Evolutionary conservation across 2,329 filamentous ascomycete species (phyloP).

Genomic region (Talaromyces amestolkiae): DNA sequence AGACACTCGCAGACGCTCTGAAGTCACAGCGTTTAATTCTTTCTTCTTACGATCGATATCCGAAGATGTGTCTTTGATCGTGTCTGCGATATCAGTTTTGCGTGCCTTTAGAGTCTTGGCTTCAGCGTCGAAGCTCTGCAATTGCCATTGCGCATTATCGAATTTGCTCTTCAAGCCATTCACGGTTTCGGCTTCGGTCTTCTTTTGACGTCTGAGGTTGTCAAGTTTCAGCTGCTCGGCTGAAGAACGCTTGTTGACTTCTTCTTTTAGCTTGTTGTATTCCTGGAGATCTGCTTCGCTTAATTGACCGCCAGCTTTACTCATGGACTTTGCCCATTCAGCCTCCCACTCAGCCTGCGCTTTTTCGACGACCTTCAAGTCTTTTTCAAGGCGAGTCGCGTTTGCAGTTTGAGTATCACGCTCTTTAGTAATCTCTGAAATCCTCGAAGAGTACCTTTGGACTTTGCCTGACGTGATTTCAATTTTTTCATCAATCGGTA

Average conservation of each 20-base stretch:
- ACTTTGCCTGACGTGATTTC: constrained; percentile 71
- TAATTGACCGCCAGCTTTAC: constrained; percentile 81
- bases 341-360: constrained; percentile 84
- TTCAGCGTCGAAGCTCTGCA: constrained; percentile 72
- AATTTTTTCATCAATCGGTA: constrained; percentile 92
- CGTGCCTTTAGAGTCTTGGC: constrained; percentile 67
- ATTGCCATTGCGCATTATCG: constrained; percentile 70
- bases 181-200: constrained; percentile 86
- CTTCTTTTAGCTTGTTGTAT: constrained; percentile 78
- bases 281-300: constrained; percentile 84
- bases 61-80: constrained; percentile 65
- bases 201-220: constrained; percentile 81
- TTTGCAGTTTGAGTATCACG: constrained; percentile 67
- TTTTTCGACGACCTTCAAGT: constrained; percentile 81
- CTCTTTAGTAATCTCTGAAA: constrained; percentile 71
- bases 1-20: constrained; percentile 75
- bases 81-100: constrained; percentile 60
- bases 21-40: constrained; percentile 79
- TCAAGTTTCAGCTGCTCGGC: constrained; percentile 79
- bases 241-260: constrained; percentile 79
- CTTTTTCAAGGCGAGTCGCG: constrained; percentile 73
- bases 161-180: constrained; percentile 87
- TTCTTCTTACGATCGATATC: constrained; percentile 90
- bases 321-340: constrained; percentile 79
- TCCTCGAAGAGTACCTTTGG: constrained; percentile 64